Base-by-base conservation (phyloP, 345 rosid genomes). In the Durio zibethinus region DNA sequence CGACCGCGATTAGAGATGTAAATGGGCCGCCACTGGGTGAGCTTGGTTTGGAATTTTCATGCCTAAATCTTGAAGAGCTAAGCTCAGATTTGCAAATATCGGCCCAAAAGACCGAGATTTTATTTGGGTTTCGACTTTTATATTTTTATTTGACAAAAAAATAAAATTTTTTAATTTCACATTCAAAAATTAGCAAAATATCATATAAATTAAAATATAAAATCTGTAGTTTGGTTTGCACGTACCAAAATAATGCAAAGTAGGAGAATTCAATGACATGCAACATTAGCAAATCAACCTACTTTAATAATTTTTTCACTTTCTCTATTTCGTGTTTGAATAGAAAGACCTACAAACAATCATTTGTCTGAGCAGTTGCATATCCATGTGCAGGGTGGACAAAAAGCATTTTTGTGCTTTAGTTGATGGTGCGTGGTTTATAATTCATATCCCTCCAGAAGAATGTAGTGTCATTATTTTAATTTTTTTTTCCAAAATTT, bases 391-490 rank as follows among this genome's bases (percentile, higher is more conserved):
- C 11, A 45, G 56, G 61, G 29, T 29, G 16, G 20, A 16, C 40
- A 72, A 73, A 71, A 29, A 33, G 4, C 29, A 54, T 10, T 52
- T 23, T 23, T 36, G 50, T 54, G 25, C 35, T 36, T 23, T 10
- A 21, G 50, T 50, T 50, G n/a, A 35, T 2, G 0, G 1, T 50
- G n/a, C n/a, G 7, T 64, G 21, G 48, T 76, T 48, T 63, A 64
- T 36, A 12, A 25, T 43, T 53, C 63, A 50, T 50, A 20, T 29
- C 50, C 78, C 76, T 20, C 40, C 23, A 54, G 53, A 75, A 82
- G 48, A 78, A 56, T 75, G 73, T 67, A 54, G 64, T n/a, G 38
- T 60, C 33, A 56, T 52, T 45, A 25, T 54, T 14, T 45, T 45
- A 9, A 6, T 35, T 4, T 21, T 27, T 65, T 15, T 56, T 23